phyloP scores from a whole-genome alignment of 1,139 yeast species.

The Candida sp. region DNA sequence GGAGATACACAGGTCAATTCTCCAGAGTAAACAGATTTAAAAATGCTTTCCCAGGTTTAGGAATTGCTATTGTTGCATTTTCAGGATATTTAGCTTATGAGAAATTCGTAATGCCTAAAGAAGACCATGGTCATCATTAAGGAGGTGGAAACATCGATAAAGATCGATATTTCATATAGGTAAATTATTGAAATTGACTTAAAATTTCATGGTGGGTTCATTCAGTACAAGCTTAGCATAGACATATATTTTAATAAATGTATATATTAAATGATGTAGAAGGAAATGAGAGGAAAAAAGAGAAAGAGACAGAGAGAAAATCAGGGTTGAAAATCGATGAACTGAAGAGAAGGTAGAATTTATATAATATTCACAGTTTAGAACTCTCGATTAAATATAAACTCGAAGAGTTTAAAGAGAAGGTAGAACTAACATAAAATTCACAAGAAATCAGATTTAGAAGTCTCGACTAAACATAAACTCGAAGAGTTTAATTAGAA shows the following conservation, averaged over 20 bases:
- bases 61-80: constrained; percentile 78
- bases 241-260: background rate
- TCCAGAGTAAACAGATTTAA: constrained; percentile 67
- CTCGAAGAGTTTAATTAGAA: too few relatives aligned
- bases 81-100: constrained; percentile 64
- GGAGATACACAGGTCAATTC: constrained; percentile 88
- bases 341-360: too few relatives aligned
- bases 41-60: constrained; percentile 81
- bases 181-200: background rate
- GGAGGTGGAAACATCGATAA: background rate
- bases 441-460: too few relatives aligned
- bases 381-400: too few relatives aligned
- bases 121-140: constrained; percentile 29
- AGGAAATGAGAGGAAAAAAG: too few relatives aligned
- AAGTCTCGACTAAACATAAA: too few relatives aligned
- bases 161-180: background rate
- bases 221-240: background rate
- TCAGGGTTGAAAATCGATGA: too few relatives aligned
- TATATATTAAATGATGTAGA: too few relatives aligned
- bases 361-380: too few relatives aligned
- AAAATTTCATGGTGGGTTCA: background rate
- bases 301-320: too few relatives aligned
- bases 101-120: constrained; percentile 40
- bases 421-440: too few relatives aligned
- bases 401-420: too few relatives aligned